Base-by-base conservation (phyloP, 306 rosid genomes). In the Dryas octopetala region DNA sequence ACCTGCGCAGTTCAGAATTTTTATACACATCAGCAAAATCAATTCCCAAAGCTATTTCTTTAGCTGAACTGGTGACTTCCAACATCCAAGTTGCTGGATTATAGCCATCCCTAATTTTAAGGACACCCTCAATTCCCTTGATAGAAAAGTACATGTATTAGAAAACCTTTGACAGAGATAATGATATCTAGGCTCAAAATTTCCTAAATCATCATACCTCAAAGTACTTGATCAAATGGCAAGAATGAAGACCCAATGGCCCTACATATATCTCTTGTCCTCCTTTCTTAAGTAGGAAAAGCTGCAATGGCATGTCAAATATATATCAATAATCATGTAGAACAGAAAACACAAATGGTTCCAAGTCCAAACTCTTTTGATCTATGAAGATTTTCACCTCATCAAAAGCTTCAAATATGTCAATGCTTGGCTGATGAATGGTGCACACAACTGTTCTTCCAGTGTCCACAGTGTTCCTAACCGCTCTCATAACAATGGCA, bases 361-460 rank as follows among this genome's bases (percentile, higher is more conserved):
- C 23, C 1, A 68, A 26, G 73, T 44, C 8, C 41, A 3, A 26
- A 72, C 45, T 49, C 19, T 50, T 45, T 26, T 0, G 13, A 59
- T 58, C 46, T 1, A 26, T 14, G 46, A 59, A 72, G 45, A 45
- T 13, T 59, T 55, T 9, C 28, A 88, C 91, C 91, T 88, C 91
- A 81, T 88, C 91, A 46, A 85, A 88, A 64, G 91, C 84, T 63
- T 88, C 91, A 74, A 88, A 88, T 67, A 88, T 83, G 58, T 88
- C 91, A 77, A 88, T 88, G 83, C 91, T 88, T 52, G 91, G 91
- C 50, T 88, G 91, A 73, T 88, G 91, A 62, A 88, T 88, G 80
- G 91, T 88, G 80, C 91, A 88, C 12, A 85, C 91, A 62, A 88
- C 91, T 47, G 89, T 88, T 81, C 92, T 85, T 85, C 92, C 89